Conservation (phyloP, 345 rosid species). For the Jatropha curcas region DNA sequence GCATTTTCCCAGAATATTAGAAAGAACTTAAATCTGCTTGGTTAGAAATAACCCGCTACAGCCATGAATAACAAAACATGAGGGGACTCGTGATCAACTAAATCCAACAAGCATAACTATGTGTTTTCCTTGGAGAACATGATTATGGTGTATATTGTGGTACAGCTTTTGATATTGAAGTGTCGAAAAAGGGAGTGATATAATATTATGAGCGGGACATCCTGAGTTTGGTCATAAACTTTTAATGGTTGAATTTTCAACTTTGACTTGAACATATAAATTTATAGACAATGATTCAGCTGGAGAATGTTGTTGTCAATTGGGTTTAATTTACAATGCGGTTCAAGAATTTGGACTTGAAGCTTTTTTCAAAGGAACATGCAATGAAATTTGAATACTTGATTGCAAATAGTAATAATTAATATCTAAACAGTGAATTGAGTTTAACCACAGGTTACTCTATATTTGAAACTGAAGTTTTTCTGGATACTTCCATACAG, state of each 20-base stretch:
- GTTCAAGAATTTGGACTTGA: not conserved
- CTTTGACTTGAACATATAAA: not conserved
- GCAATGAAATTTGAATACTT: not conserved
- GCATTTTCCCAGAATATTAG: not conserved
- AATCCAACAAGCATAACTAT: not conserved
- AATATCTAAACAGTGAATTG: too few relatives aligned
- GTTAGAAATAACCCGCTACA: not conserved
- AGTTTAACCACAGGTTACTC: too few relatives aligned
- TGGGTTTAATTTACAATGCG: not conserved
- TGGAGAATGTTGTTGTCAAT: not conserved
- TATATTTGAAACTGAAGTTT: too few relatives aligned
- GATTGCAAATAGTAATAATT: not conserved
- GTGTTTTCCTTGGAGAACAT: not conserved
- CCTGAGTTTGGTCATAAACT: too few relatives aligned
- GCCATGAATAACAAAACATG: not conserved
- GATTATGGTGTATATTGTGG: too few relatives aligned
- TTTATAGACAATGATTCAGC: not conserved
- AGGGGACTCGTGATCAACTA: not conserved
- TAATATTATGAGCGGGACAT: too few relatives aligned
- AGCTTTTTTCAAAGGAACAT: not conserved
- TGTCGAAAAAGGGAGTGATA: too few relatives aligned
- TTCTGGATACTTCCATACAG: too few relatives aligned
- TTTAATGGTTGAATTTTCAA: too few relatives aligned
- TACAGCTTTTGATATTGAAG: too few relatives aligned
- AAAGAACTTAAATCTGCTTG: too few relatives aligned